phyloP scores from a whole-genome alignment of 1,284 basidiomycete genomes.

The Cutaneotrichosporon mucoides region DNA sequence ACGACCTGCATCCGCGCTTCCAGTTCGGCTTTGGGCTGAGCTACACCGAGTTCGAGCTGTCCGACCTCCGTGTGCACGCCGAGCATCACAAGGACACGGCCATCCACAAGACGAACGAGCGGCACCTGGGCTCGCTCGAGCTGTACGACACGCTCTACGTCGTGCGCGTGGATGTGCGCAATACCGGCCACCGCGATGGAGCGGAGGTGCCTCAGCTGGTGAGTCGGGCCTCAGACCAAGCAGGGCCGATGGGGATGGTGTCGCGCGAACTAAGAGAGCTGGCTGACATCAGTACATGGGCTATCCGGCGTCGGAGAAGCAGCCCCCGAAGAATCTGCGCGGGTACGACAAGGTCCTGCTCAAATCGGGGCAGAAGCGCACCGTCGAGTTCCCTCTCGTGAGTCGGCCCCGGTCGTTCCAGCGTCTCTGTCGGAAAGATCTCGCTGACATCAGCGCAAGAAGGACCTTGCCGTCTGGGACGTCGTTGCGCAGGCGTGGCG shows the following conservation, averaged over 20 bases:
- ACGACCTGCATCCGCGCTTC: constrained; percentile 49
- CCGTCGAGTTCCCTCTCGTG: constrained; percentile 44
- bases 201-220: constrained; percentile 52
- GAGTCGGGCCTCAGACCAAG: constrained; percentile 13
- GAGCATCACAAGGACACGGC: constrained; percentile 31
- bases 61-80: constrained; percentile 29
- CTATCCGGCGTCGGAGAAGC: constrained; percentile 44
- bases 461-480: constrained; percentile 51
- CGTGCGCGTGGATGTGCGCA: constrained; percentile 47
- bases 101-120: constrained; percentile 50
- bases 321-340: constrained; percentile 44
- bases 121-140: constrained; percentile 32
- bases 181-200: constrained; percentile 47
- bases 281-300: constrained; percentile 42
- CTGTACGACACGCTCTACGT: constrained; percentile 46
- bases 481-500: constrained; percentile 45
- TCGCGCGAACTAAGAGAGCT: neutral
- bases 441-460: constrained; percentile 36
- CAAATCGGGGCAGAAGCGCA: constrained; percentile 32
- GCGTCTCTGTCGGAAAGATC: too few species aligned
- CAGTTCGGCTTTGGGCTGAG: constrained; percentile 53
- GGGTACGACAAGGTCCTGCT: constrained; percentile 47
- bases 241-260: too few species aligned
- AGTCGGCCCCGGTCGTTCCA: constrained; percentile 16
- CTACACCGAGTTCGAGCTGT: constrained; percentile 50